Conservation (phyloP, 352 stramenopile species). For the Globisporangium paroecandrum region DNA sequence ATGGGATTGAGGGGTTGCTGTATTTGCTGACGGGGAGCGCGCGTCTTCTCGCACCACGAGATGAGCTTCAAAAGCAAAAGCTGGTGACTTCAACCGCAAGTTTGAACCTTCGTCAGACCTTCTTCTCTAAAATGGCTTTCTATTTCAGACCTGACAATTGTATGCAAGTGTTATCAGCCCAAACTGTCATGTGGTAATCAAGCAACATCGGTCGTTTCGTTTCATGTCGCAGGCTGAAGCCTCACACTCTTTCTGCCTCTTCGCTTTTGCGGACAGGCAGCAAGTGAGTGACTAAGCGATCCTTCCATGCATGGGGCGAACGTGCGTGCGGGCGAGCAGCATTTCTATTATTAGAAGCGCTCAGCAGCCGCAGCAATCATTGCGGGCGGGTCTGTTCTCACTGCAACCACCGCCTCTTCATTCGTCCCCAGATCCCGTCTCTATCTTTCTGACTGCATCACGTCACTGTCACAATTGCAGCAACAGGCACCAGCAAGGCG, state of each 20-base stretch:
- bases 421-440: neutral
- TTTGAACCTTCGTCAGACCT: neutral
- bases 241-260: neutral
- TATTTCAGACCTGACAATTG: neutral
- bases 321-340: neutral
- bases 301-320: neutral
- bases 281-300: neutral
- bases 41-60: too few relatives aligned
- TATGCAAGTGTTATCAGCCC: neutral
- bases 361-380: neutral
- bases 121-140: neutral
- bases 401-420: neutral
- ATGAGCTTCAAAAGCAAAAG: too few relatives aligned
- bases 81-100: too few relatives aligned
- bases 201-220: neutral
- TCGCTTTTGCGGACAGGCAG: neutral
- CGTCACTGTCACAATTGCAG: conserved; percentile 1
- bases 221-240: neutral
- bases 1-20: too few relatives aligned
- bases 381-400: neutral
- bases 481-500: neutral
- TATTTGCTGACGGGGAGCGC: too few relatives aligned
- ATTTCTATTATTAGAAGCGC: conserved; percentile 5
- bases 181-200: neutral
- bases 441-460: neutral